Percentiles rank a stretch among this genome's conserved stretches.
phyloP scores from a whole-genome alignment of 2,329 filamentous ascomycete species.

The Trichoderma aggressivum region DNA sequence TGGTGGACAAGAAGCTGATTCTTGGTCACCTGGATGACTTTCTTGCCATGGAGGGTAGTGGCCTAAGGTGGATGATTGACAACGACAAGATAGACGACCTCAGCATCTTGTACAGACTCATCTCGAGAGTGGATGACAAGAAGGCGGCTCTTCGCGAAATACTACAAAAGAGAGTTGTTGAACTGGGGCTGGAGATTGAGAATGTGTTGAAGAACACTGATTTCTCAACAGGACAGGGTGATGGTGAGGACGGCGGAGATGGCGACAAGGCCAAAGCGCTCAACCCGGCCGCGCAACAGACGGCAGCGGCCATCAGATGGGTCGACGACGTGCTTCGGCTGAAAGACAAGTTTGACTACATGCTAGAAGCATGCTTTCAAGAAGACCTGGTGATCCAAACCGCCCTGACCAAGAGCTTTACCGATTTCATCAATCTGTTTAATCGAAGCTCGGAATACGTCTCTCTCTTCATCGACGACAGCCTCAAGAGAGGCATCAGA shows the following conservation, averaged over 20 bases:
- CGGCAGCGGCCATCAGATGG: constrained; percentile 86
- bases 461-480: constrained; percentile 95
- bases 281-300: constrained; percentile 68
- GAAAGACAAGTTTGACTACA: constrained; percentile 83
- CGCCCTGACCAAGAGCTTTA: constrained; percentile 80
- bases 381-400: constrained; percentile 76
- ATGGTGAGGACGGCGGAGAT: constrained; percentile 48
- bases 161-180: constrained; percentile 71
- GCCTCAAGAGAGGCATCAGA: constrained; percentile 88
- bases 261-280: constrained; percentile 36
- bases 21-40: constrained; percentile 74
- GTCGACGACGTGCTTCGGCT: constrained; percentile 83
- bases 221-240: constrained; percentile 42
- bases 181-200: constrained; percentile 82
- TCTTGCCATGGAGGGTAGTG: constrained; percentile 78
- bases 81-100: constrained; percentile 80
- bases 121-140: constrained; percentile 70
- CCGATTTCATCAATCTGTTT: constrained; percentile 93
- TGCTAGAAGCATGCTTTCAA: constrained; percentile 71
- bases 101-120: constrained; percentile 74
- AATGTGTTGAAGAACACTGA: constrained; percentile 56
- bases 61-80: constrained; percentile 85
- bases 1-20: constrained; percentile 81
- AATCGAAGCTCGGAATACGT: constrained; percentile 82
- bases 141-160: constrained; percentile 68